Percentiles rank a stretch among this genome's conserved stretches.
Evolutionary conservation across 352 stramenopile genomes (phyloP).

Genomic region (Phytophthora ramorum): DNA sequence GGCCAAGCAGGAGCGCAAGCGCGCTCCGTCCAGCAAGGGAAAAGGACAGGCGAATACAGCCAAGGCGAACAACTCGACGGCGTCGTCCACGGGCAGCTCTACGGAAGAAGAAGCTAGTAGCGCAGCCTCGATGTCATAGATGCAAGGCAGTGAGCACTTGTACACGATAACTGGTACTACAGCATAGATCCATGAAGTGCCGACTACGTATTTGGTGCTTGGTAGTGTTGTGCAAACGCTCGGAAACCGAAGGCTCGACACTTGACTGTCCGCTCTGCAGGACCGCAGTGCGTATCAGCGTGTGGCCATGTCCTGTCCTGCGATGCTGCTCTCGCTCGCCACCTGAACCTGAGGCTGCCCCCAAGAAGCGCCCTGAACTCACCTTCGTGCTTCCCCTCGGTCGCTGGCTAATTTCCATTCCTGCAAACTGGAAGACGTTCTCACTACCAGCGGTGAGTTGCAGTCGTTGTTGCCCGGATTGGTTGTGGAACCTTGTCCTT

Average conservation of each 20-base stretch:
- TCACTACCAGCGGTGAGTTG: too few species aligned
- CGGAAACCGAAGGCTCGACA: too few species aligned
- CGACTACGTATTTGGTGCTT: too few species aligned
- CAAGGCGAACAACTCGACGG: neutral
- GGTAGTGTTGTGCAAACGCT: too few species aligned
- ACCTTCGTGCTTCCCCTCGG: too few species aligned
- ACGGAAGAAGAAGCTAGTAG: conserved; percentile 24
- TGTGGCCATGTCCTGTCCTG: neutral
- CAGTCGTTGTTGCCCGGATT: too few species aligned
- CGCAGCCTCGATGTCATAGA: conserved; percentile 6
- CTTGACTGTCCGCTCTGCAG: conserved; percentile 4
- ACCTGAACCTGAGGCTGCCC: neutral
- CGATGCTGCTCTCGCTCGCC: conserved; percentile 2
- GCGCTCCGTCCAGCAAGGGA: conserved; percentile 42
- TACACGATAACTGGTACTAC: conserved; percentile 6
- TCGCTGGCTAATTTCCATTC: too few species aligned
- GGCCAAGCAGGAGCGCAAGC: conserved; percentile 54
- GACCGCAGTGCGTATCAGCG: neutral
- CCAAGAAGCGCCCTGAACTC: too few species aligned
- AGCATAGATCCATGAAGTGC: conserved; percentile 16
- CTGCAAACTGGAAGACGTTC: too few species aligned
- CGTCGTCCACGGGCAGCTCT: conserved; percentile 24
- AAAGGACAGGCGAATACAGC: conserved; percentile 22
- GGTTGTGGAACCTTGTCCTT: too few species aligned
- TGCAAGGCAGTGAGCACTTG: conserved; percentile 4